phyloP scores from a whole-genome alignment of 2,329 filamentous ascomycete genomes.

The Fusarium continuum region DNA sequence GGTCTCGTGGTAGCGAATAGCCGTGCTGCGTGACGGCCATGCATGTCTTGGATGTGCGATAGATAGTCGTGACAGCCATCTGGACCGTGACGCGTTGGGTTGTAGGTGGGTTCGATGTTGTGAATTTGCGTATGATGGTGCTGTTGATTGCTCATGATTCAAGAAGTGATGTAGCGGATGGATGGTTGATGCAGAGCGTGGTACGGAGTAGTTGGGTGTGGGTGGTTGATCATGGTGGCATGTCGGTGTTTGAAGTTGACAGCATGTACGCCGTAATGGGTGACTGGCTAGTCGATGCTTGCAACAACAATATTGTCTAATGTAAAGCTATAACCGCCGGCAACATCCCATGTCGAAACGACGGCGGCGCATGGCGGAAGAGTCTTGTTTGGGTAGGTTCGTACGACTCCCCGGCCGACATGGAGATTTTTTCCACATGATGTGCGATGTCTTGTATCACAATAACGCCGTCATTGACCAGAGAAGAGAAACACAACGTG shows the following conservation, averaged over 20 bases:
- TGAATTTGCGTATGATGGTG: constrained; percentile 22
- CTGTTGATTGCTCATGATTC: constrained; percentile 23
- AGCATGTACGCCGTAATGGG: too few species aligned
- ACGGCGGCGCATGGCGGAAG: not conserved
- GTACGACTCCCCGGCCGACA: constrained; percentile 9
- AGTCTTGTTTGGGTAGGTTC: constrained; percentile 6
- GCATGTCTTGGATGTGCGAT: constrained; percentile 40
- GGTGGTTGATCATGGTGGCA: constrained; percentile 25
- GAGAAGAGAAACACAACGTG: constrained; percentile 2
- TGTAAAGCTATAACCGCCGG: not conserved
- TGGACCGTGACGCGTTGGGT: constrained; percentile 26
- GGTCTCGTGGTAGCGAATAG: constrained; percentile 40
- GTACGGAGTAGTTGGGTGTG: constrained; percentile 33
- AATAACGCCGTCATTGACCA: not conserved
- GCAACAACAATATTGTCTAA: not conserved
- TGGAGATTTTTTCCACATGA: constrained; percentile 3
- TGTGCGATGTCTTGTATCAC: constrained; percentile 16
- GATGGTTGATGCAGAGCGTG: constrained; percentile 33
- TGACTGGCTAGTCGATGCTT: constrained; percentile 15
- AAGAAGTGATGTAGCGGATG: constrained; percentile 30
- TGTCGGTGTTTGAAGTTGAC: constrained; percentile 15
- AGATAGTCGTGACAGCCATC: constrained; percentile 29
- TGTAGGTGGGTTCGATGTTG: constrained; percentile 26
- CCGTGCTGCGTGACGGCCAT: constrained; percentile 39
- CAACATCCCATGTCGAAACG: constrained; percentile 13